A percentile compares a stretch with the other conserved stretches of the same genome.
These are phyloP conservation scores for Avena atlantica DNA, from an alignment of 176 grass and related monocot species.

Conservation along the genomic window DNA sequence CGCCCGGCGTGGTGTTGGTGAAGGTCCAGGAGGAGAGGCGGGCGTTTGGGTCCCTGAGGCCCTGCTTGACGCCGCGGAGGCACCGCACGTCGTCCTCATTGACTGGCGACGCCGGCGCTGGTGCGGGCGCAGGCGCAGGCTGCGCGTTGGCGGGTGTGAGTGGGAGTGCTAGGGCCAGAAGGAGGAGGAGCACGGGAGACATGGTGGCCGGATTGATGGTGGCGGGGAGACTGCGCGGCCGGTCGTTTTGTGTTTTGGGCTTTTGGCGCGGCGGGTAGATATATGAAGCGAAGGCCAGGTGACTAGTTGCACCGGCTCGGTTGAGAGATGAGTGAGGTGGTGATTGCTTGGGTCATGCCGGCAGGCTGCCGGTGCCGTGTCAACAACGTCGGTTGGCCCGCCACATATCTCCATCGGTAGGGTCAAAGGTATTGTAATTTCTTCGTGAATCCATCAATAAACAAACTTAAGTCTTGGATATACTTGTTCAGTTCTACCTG, in stretches of 20 bases:
- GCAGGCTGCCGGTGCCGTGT: background rate
- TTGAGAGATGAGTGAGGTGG: too few species aligned
- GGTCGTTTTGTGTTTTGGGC: background rate
- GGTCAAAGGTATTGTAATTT: too few species aligned
- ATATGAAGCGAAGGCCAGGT: background rate
- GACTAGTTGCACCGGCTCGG: background rate
- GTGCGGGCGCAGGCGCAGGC: conserved; percentile 12
- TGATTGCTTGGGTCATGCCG: background rate
- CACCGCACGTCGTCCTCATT: conserved; percentile 73
- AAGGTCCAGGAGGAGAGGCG: conserved; percentile 56
- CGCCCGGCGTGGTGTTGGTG: conserved; percentile 51
- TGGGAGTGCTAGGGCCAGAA: background rate
- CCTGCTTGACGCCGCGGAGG: conserved; percentile 52
- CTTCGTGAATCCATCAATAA: background rate
- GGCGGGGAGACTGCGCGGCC: background rate
- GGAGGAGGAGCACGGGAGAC: conserved; percentile 36
- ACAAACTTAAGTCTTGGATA: background rate
- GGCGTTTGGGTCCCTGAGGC: conserved; percentile 35
- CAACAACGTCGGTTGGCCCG: background rate
- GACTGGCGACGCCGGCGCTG: background rate
- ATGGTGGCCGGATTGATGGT: conserved; percentile 30
- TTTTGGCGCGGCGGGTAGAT: background rate
- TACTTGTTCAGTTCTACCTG: background rate
- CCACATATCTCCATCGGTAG: too few species aligned
- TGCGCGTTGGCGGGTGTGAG: conserved; percentile 16